These are phyloP conservation scores for Narthecium ossifragum DNA, from an alignment of 106 monocot species.

Conservation along the genomic window DNA sequence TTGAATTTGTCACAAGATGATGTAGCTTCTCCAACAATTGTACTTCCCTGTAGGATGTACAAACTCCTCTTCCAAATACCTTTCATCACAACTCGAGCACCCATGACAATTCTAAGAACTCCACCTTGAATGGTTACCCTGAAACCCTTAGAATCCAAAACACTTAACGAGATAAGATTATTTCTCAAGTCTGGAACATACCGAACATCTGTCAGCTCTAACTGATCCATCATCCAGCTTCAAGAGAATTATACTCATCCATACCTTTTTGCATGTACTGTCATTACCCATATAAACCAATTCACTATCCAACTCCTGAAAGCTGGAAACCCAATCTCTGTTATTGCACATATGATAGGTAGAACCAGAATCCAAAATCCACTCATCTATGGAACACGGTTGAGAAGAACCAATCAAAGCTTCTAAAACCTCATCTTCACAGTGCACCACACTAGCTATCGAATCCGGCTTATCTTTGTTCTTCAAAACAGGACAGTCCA, in stretches of 20 bases:
- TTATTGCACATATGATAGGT: not conserved
- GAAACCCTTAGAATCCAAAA: not conserved
- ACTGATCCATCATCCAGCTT: not conserved
- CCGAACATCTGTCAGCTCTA: not conserved
- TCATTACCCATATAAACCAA: not conserved
- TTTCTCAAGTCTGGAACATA: not conserved
- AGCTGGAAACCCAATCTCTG: not conserved
- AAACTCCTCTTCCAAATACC: not conserved
- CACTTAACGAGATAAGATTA: not conserved
- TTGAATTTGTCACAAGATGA: too few species aligned
- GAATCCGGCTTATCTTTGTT: not conserved
- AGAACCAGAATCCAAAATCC: not conserved
- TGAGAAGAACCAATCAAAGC: not conserved
- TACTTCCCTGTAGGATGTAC: not conserved
- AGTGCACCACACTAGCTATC: not conserved
- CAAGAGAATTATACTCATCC: not conserved
- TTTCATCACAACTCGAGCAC: not conserved
- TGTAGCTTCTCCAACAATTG: not conserved
- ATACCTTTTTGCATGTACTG: not conserved
- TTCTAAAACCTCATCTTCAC: not conserved
- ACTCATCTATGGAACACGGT: not conserved
- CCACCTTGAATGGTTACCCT: not conserved
- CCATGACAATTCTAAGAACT: not conserved
- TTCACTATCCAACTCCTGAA: not conserved
- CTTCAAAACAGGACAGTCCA: not conserved